Percentiles rank a stretch among this genome's conserved stretches.
phyloP scores from a whole-genome alignment of 106 monocot species.

The Agapanthus africanus region DNA sequence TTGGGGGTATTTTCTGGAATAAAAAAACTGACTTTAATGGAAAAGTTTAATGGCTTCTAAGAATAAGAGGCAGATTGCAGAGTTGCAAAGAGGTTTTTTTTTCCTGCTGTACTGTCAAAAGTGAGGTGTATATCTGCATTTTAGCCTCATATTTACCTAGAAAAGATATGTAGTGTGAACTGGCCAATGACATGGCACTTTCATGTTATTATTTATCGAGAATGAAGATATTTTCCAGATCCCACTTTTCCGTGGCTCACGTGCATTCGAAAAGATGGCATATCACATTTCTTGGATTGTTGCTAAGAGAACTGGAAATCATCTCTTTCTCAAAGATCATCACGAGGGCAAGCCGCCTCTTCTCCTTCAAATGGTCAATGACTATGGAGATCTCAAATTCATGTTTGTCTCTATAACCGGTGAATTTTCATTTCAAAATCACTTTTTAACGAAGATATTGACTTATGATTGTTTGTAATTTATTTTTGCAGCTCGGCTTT shows the following conservation, averaged over 20 bases:
- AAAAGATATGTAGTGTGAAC: neutral
- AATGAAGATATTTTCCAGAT: conserved; percentile 35
- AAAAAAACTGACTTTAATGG: no score
- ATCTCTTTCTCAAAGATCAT: conserved; percentile 64
- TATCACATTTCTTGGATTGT: conserved; percentile 51
- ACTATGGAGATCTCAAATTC: conserved; percentile 56
- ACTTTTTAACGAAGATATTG: neutral
- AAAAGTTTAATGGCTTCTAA: no score
- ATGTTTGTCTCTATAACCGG: conserved; percentile 29
- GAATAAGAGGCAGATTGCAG: no score
- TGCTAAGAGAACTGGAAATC: conserved; percentile 66
- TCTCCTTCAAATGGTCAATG: conserved; percentile 75
- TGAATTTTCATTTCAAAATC: conserved; percentile 3
- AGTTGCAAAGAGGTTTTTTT: no score
- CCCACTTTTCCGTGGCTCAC: conserved; percentile 59
- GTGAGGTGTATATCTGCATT: no score
- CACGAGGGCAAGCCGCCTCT: conserved; percentile 64
- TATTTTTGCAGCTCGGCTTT: conserved; percentile 65
- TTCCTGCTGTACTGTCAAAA: no score
- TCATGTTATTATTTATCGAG: neutral
- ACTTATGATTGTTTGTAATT: neutral
- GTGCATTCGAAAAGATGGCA: conserved; percentile 57
- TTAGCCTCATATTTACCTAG: no score
- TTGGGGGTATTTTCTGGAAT: no score
- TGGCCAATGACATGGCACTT: neutral